These are phyloP conservation scores for Coniophora puteana DNA, from an alignment of 1,284 basidiomycete species.

Conservation along the genomic window DNA sequence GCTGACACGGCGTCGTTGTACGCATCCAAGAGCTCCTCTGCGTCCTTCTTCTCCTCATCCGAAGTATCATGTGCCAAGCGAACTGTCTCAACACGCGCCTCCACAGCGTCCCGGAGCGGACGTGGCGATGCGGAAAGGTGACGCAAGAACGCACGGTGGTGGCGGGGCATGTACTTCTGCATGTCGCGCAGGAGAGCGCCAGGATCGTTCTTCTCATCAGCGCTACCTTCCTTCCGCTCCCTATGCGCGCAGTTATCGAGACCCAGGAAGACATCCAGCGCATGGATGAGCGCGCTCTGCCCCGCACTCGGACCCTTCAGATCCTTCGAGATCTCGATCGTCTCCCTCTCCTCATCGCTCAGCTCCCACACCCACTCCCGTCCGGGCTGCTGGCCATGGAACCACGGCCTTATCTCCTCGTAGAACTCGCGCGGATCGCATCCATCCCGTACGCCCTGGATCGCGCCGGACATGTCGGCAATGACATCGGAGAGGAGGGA, in stretches of 20 bases:
- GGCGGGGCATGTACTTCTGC: slow-evolving; percentile 88
- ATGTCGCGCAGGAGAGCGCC: slow-evolving; percentile 73
- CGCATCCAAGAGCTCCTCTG: slow-evolving; percentile 43
- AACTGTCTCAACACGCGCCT: too few species aligned
- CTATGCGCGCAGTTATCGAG: slow-evolving; percentile 52
- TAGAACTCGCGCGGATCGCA: slow-evolving; percentile 85
- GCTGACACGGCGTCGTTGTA: slow-evolving; percentile 76
- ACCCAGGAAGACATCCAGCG: slow-evolving; percentile 87
- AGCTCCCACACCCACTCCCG: slow-evolving; percentile 84
- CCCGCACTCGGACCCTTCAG: slow-evolving; percentile 89
- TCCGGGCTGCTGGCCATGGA: slow-evolving; percentile 73
- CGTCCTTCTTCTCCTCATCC: slow-evolving; percentile 10
- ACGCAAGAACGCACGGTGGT: slow-evolving; percentile 85
- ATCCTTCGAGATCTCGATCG: slow-evolving; percentile 51
- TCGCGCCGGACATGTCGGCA: slow-evolving; percentile 54
- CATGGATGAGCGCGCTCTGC: slow-evolving; percentile 87
- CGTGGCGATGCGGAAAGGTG: slow-evolving; percentile 70
- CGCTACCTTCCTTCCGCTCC: slow-evolving; percentile 16
- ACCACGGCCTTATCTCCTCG: slow-evolving; percentile 87
- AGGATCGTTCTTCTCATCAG: slow-evolving; percentile 6
- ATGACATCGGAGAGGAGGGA: slow-evolving; percentile 64
- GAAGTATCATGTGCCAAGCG: slow-evolving; percentile 4
- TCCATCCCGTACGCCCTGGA: slow-evolving; percentile 65
- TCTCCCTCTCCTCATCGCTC: slow-evolving; percentile 48
- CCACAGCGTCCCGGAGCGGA: slow-evolving; percentile 41